Base-by-base conservation (phyloP, 352 stramenopile genomes). In the Peronospora destructor region DNA sequence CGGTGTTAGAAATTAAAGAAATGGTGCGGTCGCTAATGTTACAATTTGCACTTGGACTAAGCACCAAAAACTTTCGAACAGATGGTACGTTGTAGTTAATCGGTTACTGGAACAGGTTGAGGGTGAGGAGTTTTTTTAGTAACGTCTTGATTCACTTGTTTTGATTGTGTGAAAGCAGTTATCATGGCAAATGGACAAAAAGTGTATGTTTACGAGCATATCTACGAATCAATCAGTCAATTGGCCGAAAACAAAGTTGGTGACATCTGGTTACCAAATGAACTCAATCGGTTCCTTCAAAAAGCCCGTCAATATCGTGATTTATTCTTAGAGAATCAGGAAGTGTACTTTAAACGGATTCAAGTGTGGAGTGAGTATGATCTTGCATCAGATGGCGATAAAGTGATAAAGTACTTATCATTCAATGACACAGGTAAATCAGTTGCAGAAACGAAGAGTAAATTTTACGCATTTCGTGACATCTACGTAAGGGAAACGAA, bases 381-480 rank as follows among this genome's bases (percentile, higher is more conserved):
- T 29, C 0, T 10, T 26, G 23, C 23, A 28, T 41, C 7, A 13
- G 9, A n/a, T n/a, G 6, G 10, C 19, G 34, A 36, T n/a, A 26
- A 4, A 6, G 23, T n/a, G 23, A 26, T 26, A 3, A 21, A 21
- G 19, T 3, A 3, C 19, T 21, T 30, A 32, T 3, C 4, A 12
- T 32, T 12, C 3, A 32, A 1, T 9, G 28, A 17, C 40, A 11
- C 14, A 84, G 73, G 71, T 14, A 86, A 84, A 52, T 80, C 69
- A 7, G 61, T 86, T 12, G 63, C 59, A 5, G 73, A 91, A 19
- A 70, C 74, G 3, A 72, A 68, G 30, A 67, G 38, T 49, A 91
- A 91, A 57, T 89, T 91, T 40, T 87, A 88, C 47, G 57, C 73
- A 32, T 57, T 87, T 19, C 73, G 75, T 7, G 73, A 87, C 1